Base-by-base conservation (phyloP, 2,329 filamentous ascomycete species). In the Clarireedia paspali region DNA sequence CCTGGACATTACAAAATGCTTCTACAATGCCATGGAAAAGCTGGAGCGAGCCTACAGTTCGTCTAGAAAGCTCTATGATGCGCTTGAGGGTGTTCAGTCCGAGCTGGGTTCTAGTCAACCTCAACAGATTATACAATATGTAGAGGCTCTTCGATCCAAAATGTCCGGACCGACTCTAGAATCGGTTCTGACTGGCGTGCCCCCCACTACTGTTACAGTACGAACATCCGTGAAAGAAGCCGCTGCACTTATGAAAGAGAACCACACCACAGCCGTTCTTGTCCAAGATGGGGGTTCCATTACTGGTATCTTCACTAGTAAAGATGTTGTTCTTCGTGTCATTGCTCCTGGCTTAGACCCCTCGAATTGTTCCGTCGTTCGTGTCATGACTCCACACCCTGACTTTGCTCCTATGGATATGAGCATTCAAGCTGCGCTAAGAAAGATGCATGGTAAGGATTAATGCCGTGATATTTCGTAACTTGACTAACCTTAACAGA, bases 11-110 rank as follows among this genome's bases (percentile, higher is more conserved):
- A 99, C 94, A 56, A 99, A 97, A 75, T 99, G 94, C 75, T 99
- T 99, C 74, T 99, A 99, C 74, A 94, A 99, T 74, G 94, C 94
- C 45, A 99, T 99, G 94, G 94, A 99, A 78, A 99, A 99, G 78
- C 77, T 99, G 59, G 94, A 99, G 77, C 87, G 94, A 51, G 94
- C 94, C 50, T 99, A 99, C 72, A 91, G 90, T 62, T 97, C 94
- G 15, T 99, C 94, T n/a, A 85, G 94, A 64, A 96, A 96, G 74
- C 81, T 99, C 23, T 97, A 99, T 72, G 94, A 97, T 77, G 94
- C 94, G 36, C 77, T 99, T 57, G 94, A 99, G 74, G 94, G 94
- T 72, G 94, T 99, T 3, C 94, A 99, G 74, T 96, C 92, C 2
- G 94, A 99, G 73, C 80, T 99, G 38, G 94, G 94, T 42, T 88